Evolutionary conservation across 1,284 basidiomycete species (phyloP).

Genomic region (Xerocomus nothofagi): DNA sequence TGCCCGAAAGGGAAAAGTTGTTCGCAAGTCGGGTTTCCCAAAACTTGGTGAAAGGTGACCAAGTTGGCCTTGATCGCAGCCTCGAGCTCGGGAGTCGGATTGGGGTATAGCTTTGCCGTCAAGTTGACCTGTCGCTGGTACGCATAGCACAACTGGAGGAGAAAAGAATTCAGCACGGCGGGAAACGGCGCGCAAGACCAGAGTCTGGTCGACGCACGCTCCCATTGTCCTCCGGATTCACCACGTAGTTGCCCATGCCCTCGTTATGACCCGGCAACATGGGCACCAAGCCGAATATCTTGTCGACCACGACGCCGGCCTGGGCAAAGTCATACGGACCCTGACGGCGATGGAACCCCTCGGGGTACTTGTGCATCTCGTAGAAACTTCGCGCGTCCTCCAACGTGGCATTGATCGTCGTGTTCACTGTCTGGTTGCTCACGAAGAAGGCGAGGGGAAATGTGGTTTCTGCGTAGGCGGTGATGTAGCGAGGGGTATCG

Average conservation of each 20-base stretch:
- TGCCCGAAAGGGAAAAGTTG: conserved; percentile 25
- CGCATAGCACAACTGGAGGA: conserved; percentile 16
- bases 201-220: conserved; percentile 16
- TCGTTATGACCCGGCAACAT: conserved; percentile 24
- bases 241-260: conserved; percentile 22
- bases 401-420: conserved; percentile 10
- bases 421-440: conserved; percentile 23
- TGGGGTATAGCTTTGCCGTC: conserved; percentile 26
- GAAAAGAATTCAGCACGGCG: conserved; percentile 5
- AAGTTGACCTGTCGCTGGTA: conserved; percentile 25
- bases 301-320: background rate
- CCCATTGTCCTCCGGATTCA: conserved; percentile 9
- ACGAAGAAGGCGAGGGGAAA: conserved; percentile 32
- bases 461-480: conserved; percentile 23
- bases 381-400: conserved; percentile 21
- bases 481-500: conserved; percentile 19
- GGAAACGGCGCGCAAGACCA: background rate
- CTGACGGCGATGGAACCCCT: conserved; percentile 25
- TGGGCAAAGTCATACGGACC: conserved; percentile 14
- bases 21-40: conserved; percentile 17
- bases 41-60: conserved; percentile 22
- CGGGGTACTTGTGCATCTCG: conserved; percentile 15
- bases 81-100: conserved; percentile 21
- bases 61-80: conserved; percentile 28
- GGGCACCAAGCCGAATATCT: background rate